phyloP scores from a whole-genome alignment of 2,329 filamentous ascomycete genomes.

The Fonsecaea monophora region DNA sequence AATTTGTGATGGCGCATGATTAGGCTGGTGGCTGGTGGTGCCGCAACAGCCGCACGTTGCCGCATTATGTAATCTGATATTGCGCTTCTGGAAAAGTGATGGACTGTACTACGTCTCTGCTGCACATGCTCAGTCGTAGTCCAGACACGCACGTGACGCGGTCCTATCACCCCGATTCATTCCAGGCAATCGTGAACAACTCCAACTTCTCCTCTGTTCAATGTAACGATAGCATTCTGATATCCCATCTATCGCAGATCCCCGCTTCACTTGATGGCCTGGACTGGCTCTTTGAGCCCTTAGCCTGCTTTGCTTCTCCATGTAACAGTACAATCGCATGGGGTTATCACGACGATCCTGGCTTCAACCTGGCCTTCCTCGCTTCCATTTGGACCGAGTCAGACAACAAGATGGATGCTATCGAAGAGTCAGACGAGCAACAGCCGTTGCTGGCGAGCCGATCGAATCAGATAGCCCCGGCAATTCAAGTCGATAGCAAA shows the following conservation, averaged over 20 bases:
- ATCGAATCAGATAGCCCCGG: conserved; percentile 4
- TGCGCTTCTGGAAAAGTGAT: background rate
- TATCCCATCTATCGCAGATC: conserved; percentile 23
- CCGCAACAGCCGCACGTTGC: background rate
- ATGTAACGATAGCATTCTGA: conserved; percentile 28
- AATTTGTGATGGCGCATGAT: background rate
- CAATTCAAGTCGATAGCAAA: conserved; percentile 16
- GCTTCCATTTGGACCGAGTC: conserved; percentile 2
- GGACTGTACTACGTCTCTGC: background rate
- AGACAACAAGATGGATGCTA: conserved; percentile 18
- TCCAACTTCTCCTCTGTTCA: conserved; percentile 29
- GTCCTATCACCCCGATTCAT: too few species aligned
- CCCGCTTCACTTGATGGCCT: conserved; percentile 15
- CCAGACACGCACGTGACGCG: too few species aligned
- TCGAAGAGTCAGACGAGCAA: conserved; percentile 10
- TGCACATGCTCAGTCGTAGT: background rate
- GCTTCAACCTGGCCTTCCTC: background rate
- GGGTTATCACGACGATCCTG: background rate
- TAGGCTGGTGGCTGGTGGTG: too few species aligned
- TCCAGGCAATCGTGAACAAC: background rate
- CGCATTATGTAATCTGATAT: background rate
- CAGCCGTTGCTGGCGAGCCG: conserved; percentile 11
- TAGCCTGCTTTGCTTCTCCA: conserved; percentile 14
- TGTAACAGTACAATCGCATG: conserved; percentile 14
- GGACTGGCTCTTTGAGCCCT: conserved; percentile 6